These are phyloP conservation scores for Candida hungchunana DNA, from an alignment of 805 yeast species.

Conservation along the genomic window DNA sequence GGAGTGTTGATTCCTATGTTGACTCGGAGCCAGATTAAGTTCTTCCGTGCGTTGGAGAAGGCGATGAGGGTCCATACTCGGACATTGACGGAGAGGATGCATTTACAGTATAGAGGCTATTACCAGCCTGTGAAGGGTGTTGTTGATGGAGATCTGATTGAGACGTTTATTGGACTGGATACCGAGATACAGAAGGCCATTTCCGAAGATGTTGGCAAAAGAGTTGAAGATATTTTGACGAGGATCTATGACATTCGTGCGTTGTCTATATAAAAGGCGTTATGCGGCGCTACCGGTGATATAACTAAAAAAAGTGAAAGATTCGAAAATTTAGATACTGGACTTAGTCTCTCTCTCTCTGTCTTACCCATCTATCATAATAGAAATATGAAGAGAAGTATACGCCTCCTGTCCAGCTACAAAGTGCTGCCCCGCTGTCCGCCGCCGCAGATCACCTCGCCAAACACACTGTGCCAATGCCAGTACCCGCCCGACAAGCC, in stretches of 20 bases:
- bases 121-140: conserved; percentile 75
- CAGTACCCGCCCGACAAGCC: conserved; percentile 40
- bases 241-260: conserved; percentile 50
- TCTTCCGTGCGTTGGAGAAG: conserved; percentile 52
- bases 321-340: too few relatives aligned
- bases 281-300: too few relatives aligned
- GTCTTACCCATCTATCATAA: too few relatives aligned
- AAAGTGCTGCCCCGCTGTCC: conserved; percentile 18
- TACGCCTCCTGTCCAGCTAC: too few relatives aligned
- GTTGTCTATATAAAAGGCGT: conserved; percentile 19
- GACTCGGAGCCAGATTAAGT: conserved; percentile 56
- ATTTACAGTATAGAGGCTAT: conserved; percentile 64
- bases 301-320: too few relatives aligned
- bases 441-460: conserved; percentile 12
- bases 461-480: conserved; percentile 44
- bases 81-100: conserved; percentile 55
- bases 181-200: conserved; percentile 19
- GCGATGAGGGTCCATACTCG: conserved; percentile 30
- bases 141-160: conserved; percentile 87
- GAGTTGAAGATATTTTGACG: conserved; percentile 45
- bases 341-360: too few relatives aligned
- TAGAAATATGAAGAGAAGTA: too few relatives aligned
- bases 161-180: conserved; percentile 31
- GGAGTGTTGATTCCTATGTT: conserved; percentile 70
- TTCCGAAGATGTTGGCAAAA: conserved; percentile 37